A percentile compares a stretch with the other conserved stretches of the same genome.
phyloP scores from a whole-genome alignment of 257 asterid genomes.

The Gynochthodes officinalis region DNA sequence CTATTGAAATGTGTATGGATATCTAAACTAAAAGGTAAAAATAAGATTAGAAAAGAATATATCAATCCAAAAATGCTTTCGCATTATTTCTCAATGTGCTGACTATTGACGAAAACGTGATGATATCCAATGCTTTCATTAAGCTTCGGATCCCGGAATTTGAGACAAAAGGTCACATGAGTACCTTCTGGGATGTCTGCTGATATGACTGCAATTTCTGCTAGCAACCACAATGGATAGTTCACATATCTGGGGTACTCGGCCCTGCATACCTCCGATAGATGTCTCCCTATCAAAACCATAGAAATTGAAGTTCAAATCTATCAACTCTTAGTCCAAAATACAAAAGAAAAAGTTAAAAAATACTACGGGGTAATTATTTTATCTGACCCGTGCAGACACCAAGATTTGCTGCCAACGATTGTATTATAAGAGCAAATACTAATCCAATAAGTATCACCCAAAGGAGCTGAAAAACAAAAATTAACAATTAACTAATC shows the following conservation, averaged over 20 bases:
- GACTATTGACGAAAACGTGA: too few species aligned
- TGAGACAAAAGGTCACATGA: not conserved
- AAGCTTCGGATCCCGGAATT: too few species aligned
- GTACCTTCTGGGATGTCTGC: conserved; percentile 97
- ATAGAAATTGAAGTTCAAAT: not conserved
- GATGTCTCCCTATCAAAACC: conserved; percentile 59
- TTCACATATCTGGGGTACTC: conserved; percentile 69
- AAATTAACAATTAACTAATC: not conserved
- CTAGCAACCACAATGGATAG: conserved; percentile 72
- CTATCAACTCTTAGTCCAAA: too few species aligned
- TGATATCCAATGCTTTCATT: too few species aligned
- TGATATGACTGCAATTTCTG: conserved; percentile 90
- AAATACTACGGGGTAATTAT: too few species aligned
- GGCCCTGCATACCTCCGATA: conserved; percentile 74
- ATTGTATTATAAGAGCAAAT: conserved; percentile 84
- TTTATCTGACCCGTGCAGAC: conserved; percentile 64
- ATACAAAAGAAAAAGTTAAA: too few species aligned
- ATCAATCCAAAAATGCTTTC: too few species aligned
- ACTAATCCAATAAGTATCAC: conserved; percentile 80
- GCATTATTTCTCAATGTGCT: too few species aligned
- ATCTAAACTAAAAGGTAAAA: too few species aligned
- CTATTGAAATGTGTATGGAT: too few species aligned
- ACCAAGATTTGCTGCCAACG: conserved; percentile 94
- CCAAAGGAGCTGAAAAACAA: conserved; percentile 67
- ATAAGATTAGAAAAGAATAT: too few species aligned